A percentile compares a stretch with the other conserved stretches of the same genome.
phyloP scores from a whole-genome alignment of 208 protist species.

The Acanthamoeba triangularis region DNA sequence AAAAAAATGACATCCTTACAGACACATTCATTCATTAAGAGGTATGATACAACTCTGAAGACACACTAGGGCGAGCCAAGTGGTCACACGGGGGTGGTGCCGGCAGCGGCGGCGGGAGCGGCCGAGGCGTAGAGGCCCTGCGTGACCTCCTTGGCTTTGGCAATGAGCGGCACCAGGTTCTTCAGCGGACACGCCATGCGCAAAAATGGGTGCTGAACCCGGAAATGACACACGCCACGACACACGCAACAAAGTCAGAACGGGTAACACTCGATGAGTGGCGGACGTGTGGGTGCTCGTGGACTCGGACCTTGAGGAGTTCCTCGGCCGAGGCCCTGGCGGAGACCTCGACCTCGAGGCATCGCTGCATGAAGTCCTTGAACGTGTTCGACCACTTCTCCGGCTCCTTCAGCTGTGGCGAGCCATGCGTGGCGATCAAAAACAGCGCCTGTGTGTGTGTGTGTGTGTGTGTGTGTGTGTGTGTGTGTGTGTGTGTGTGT shows the following conservation, averaged over 20 bases:
- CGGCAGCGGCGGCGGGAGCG: too few relatives aligned
- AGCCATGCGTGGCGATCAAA: conserved; percentile 68
- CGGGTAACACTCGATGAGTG: neutral
- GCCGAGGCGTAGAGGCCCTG: neutral
- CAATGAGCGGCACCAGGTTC: conserved; percentile 36
- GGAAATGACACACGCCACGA: too few relatives aligned
- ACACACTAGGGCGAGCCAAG: too few relatives aligned
- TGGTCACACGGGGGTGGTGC: neutral
- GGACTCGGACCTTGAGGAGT: conserved; percentile 74
- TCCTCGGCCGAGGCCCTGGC: conserved; percentile 35
- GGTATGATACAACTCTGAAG: too few relatives aligned
- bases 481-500: too few relatives aligned
- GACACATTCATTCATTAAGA: too few relatives aligned
- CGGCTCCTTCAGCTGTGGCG: conserved; percentile 72
- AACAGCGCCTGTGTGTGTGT: conserved; percentile 57
- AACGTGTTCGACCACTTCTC: conserved; percentile 65
- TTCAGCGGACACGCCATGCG: conserved; percentile 46
- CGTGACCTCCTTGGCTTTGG: conserved; percentile 66
- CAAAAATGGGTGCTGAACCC: conserved; percentile 33
- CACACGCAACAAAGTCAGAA: too few relatives aligned
- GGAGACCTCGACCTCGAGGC: conserved; percentile 21
- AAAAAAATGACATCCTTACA: too few relatives aligned
- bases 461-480: neutral
- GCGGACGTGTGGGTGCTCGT: neutral
- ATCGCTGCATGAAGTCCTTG: conserved; percentile 66